Conservation (phyloP, 805 yeast genomes). For the Yarrowia osloensis region DNA sequence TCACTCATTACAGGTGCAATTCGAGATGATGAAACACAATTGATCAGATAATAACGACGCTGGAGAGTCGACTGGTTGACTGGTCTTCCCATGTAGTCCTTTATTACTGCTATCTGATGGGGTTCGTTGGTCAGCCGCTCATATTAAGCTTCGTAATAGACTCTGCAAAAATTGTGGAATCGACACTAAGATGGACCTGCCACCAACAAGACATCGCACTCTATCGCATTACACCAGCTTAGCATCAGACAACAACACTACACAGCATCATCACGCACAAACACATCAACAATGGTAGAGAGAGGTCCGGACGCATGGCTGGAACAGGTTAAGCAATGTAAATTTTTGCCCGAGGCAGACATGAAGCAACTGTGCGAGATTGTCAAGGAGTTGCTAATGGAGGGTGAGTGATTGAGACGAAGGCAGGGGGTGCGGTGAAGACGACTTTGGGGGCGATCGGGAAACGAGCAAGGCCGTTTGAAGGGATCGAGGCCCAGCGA, state of each 20-base stretch:
- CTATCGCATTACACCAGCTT: slow-evolving; percentile 21
- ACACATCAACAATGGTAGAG: slow-evolving; percentile 36
- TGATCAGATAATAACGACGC: neutral
- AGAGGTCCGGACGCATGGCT: slow-evolving; percentile 94
- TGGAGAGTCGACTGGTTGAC: neutral
- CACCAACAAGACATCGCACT: slow-evolving; percentile 25
- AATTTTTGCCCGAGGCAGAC: slow-evolving; percentile 83
- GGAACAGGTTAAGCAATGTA: slow-evolving; percentile 88
- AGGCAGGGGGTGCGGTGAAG: too few species aligned
- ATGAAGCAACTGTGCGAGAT: slow-evolving; percentile 96
- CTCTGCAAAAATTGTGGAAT: slow-evolving; percentile 29
- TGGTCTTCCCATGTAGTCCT: neutral
- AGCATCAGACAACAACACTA: slow-evolving; percentile 24
- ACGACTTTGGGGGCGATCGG: neutral
- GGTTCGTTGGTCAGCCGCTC: slow-evolving; percentile 4
- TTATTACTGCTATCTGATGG: slow-evolving; percentile 1
- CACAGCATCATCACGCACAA: slow-evolving; percentile 14
- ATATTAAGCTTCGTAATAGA: slow-evolving; percentile 23
- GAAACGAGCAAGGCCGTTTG: neutral
- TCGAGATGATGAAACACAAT: neutral
- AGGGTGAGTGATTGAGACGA: slow-evolving; percentile 40
- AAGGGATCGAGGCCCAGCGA: neutral
- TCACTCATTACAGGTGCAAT: neutral
- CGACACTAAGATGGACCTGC: slow-evolving; percentile 17
- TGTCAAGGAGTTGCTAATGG: slow-evolving; percentile 93